Percentiles rank a stretch among this genome's conserved stretches.
Conservation (phyloP, 2,329 filamentous ascomycete species). For the Phyllosticta citrichinensis region DNA sequence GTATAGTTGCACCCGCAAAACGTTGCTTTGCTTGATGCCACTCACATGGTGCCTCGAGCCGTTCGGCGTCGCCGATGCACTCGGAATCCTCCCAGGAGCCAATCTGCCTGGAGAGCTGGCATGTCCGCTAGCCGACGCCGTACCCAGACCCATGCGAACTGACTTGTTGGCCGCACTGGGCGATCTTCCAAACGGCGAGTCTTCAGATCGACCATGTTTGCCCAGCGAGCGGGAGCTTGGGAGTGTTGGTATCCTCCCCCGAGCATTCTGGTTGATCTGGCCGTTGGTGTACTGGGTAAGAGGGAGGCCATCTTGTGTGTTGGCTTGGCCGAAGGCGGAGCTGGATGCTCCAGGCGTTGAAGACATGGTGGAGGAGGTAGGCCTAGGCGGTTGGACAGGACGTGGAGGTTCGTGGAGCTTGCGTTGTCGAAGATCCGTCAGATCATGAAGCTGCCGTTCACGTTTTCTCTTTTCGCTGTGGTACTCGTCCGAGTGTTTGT, state of each 20-base stretch:
- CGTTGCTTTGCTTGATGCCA: neutral
- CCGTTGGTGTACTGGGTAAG: neutral
- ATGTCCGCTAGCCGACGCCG: neutral
- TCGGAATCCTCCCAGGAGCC: neutral
- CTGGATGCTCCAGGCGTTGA: neutral
- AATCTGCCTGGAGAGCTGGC: neutral
- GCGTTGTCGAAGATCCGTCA: neutral
- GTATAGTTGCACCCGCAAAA: neutral
- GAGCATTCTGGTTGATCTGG: neutral
- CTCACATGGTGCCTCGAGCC: neutral
- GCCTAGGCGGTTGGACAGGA: neutral
- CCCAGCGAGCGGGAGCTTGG: neutral
- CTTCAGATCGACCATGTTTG: neutral
- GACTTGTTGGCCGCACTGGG: neutral
- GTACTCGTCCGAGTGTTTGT: slow-evolving; percentile 2
- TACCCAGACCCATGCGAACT: neutral
- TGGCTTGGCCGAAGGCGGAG: neutral
- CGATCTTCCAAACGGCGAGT: neutral
- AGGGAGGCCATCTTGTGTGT: neutral
- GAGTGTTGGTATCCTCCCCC: neutral
- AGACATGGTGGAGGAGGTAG: neutral
- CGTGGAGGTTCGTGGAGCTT: neutral
- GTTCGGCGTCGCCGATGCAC: neutral
- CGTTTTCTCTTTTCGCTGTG: neutral
- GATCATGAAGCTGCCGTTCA: neutral